These are phyloP conservation scores for Ogataea pilisensis DNA, from an alignment of 805 yeast genomes.

Conservation along the genomic window DNA sequence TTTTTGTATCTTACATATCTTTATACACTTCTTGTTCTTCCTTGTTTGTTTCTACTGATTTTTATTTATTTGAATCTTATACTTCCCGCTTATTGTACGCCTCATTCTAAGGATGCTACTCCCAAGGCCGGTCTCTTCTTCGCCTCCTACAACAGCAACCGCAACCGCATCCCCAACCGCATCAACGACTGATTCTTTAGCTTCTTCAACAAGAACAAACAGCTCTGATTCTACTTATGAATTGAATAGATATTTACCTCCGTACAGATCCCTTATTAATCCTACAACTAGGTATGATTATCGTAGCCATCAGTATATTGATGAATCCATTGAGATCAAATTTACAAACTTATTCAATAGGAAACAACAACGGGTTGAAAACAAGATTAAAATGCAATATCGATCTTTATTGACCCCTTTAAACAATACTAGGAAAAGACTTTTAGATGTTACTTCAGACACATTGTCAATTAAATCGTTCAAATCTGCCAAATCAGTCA, in stretches of 20 bases:
- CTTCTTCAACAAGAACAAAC: not conserved
- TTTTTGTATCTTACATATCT: too few species aligned
- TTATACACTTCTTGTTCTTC: too few species aligned
- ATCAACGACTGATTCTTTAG: not conserved
- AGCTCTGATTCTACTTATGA: constrained; percentile 14
- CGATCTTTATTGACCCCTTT: constrained; percentile 39
- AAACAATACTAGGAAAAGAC: constrained; percentile 23
- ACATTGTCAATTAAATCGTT: constrained; percentile 37
- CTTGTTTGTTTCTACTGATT: too few species aligned
- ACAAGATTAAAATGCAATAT: constrained; percentile 43
- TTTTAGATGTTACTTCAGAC: constrained; percentile 40
- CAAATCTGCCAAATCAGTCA: constrained; percentile 25
- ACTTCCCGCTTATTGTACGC: too few species aligned
- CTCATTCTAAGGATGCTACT: not conserved
- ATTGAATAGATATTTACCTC: constrained; percentile 37
- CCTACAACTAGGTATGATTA: constrained; percentile 51
- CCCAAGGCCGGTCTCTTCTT: not conserved
- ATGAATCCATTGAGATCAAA: constrained; percentile 19
- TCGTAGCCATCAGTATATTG: constrained; percentile 38
- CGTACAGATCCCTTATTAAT: constrained; percentile 48
- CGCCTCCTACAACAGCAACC: not conserved
- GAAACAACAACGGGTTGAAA: constrained; percentile 9
- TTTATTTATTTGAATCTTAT: too few species aligned
- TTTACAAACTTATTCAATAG: constrained; percentile 10
- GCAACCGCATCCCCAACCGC: not conserved